phyloP scores from a whole-genome alignment of 164 flowering plant species.

The Saururus chinensis region DNA sequence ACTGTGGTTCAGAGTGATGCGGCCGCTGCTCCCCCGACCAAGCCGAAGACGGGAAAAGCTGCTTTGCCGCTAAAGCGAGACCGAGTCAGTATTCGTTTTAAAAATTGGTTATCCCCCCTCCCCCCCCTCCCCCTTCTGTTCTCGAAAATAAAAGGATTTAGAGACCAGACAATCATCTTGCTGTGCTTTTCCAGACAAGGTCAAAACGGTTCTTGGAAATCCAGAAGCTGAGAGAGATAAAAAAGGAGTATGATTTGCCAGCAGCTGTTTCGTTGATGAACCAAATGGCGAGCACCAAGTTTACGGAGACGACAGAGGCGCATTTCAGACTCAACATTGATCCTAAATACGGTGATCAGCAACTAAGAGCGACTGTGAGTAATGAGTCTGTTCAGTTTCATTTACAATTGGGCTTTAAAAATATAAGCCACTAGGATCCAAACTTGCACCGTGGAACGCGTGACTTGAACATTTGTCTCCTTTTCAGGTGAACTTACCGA shows the following conservation, averaged over 20 bases:
- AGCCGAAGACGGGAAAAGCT: constrained; percentile 86
- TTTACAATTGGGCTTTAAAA: neutral
- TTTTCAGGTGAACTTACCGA: constrained; percentile 80
- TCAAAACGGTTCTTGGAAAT: constrained; percentile 93
- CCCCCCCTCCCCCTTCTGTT: too few species aligned
- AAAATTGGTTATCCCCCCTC: too few species aligned
- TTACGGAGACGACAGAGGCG: constrained; percentile 81
- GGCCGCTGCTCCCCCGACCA: constrained; percentile 16
- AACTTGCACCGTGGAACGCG: neutral
- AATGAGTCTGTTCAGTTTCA: neutral
- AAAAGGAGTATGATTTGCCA: constrained; percentile 75
- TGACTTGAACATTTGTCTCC: neutral
- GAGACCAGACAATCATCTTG: neutral
- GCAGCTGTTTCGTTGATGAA: constrained; percentile 71
- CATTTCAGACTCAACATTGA: constrained; percentile 97
- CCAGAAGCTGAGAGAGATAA: constrained; percentile 77
- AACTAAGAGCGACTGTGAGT: constrained; percentile 91
- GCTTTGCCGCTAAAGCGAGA: constrained; percentile 81
- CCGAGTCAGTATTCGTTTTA: constrained; percentile 32
- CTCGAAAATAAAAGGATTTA: too few species aligned
- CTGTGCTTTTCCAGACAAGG: constrained; percentile 36
- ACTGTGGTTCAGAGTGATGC: neutral
- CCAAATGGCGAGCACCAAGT: constrained; percentile 62
- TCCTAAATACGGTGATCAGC: constrained; percentile 97
- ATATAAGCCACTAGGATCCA: too few species aligned